Evolutionary conservation across 2,329 filamentous ascomycete genomes (phyloP), one percentile per base, ranked within the genome.

Genomic region (Penicillium glabrum): DNA sequence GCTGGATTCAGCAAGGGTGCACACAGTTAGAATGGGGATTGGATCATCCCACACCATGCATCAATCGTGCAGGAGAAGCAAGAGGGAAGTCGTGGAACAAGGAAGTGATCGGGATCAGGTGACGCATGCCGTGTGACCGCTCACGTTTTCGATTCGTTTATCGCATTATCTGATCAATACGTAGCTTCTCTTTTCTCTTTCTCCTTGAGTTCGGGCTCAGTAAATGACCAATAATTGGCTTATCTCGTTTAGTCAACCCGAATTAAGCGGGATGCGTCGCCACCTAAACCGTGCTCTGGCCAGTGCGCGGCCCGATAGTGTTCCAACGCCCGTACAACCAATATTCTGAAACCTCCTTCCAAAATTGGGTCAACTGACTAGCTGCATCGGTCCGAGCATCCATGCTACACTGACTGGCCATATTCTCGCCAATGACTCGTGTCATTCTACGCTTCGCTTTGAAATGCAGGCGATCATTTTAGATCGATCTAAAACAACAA

Each of bases 371-470:
- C 46, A 59, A 54, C 21, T 60, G 54, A 57, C 44, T 55, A 54
- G 54, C 57, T 65, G 57, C 55, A 60, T 46, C 55, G 58, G 62
- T 59, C 63, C 62, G 60, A 65, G 33, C 39, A 65, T 61, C 60
- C 62, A 58, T 59, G 63, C 31, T 44, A 49, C 48, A 13, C 49
- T 19, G 37, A 43, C 64, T 56, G 57, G 24, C 16, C 19, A 39
- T 50, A n/a, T 39, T 49, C 31, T 49, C 46, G 19, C 47, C 31
- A 50, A 50, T 37, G n/a, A 19, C 33, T 37, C 31, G 43, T 27
- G n/a, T 16, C 2, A 13, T 26, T 26, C 27, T 46, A 19, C 5
- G 45, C 46, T 7, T 48, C 27, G 10, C n/a, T 37, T 37, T 37
- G 29, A 16, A 37, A 24, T 39, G 23, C 8, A 39, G 24, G 14